Base-by-base conservation (phyloP, 2,329 filamentous ascomycete species). In the Lecanicillium sp. region DNA sequence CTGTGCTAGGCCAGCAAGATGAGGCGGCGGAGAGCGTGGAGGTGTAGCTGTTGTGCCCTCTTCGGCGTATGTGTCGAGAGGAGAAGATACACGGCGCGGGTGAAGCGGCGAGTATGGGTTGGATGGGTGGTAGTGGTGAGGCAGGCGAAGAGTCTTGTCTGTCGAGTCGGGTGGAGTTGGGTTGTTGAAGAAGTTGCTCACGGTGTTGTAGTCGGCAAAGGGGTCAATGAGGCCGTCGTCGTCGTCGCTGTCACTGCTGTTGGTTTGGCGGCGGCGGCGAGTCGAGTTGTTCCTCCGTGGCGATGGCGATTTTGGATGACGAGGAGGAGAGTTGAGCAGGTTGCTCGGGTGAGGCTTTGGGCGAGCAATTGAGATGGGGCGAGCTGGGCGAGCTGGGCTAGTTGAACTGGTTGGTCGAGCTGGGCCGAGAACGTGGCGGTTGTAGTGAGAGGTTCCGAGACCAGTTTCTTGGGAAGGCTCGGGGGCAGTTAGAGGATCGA, bases 401-500 rank as follows among this genome's bases (percentile, higher is more conserved):
- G 17, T 11, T 14, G 22, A 16, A 14, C 29, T 17, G 16, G 29
- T 11, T 12, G 20, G n/a, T 12, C 35, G 19, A n/a, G 14, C 37
- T 18, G 50, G 47, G 3, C 45, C 36, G 29, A 48, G 44, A 34
- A 48, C 52, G 14, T 46, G 51, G 40, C 48, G 45, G 38, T 55
- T 57, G 65, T 67, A 58, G 51, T 78, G 73, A 45, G 75, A 74
- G 4, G 68, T 65, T 42, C 75, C 75, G n/a, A 73, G 73, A 7
- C 81, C 79, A 34, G 76, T 82, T 53, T 83, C 77, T 45, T 81
- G 73, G 43, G 68, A 75, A 12, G 82, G 82, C 45, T 84, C 78
- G 9, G 78, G 79, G 16, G 71, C 80, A 49, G 68, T 78, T 45
- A 87, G 64, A 46, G 83, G 83, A 49, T 83, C 79, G 47, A 86